Base-by-base conservation (phyloP, 495 filamentous ascomycete genomes). In the Aspergillus carlsbadensis region DNA sequence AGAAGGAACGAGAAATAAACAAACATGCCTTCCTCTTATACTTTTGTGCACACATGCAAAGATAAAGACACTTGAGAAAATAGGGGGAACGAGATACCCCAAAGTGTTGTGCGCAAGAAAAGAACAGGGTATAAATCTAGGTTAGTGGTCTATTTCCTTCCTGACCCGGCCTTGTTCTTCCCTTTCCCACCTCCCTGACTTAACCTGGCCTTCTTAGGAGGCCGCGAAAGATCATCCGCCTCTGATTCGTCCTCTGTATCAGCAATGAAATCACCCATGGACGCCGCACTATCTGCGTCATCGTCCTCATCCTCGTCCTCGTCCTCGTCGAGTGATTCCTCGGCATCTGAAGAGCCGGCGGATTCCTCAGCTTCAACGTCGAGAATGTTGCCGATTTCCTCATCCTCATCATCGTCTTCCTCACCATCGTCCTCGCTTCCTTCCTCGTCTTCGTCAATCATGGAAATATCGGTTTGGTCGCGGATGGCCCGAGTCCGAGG, bases 281-380 rank as follows among this genome's bases (percentile, higher is more conserved):
- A 77, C 11, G 72, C 72, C 21, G 66, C 70, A 44, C 73, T 76
- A n/a, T 72, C 71, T 1, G 65, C 71, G 40, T 76, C 76, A 13
- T 74, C 71, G 22, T 76, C 74, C 13, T 77, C 74, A 15, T 77
- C 71, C 10, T 67, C 69, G 41, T 70, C 72, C 54, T 77, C 76
- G 54, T 78, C 66, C 37, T 72, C 73, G 24, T 77, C 72, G 8
- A 71, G 62, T 1, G 74, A 77, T 54, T 79, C 76, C 49, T 77
- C 75, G 10, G 73, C 75, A 49, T 78, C 75, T 10, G 75, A 77
- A n/a, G 72, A 76, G 11, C 71, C 75, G 49, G 70, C 73, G 1
- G 72, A 76, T 57, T 76, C 73, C 20, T 76, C 76, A 14, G 74
- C 76, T 62, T 79, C 74, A 21, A 76, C 70, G 39, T 79, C 74